A percentile compares a stretch with the other conserved stretches of the same genome.
These are phyloP conservation scores for Plectosphaerella sp. DNA, from an alignment of 2,329 filamentous ascomycete genomes.

Conservation along the genomic window DNA sequence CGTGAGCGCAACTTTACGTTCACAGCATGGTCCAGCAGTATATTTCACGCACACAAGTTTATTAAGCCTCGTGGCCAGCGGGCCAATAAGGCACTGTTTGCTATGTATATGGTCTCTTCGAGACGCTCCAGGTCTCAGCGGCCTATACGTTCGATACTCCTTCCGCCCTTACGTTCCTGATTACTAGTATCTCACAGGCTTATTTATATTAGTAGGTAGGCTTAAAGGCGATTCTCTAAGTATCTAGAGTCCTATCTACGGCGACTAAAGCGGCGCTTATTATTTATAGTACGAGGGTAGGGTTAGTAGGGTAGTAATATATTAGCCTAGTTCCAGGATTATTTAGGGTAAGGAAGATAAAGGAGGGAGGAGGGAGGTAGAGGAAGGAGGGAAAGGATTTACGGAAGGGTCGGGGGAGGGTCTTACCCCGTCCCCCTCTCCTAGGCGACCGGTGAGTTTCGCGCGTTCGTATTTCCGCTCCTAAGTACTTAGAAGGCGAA, in stretches of 20 bases:
- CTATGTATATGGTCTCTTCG: too few relatives aligned
- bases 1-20: too few relatives aligned
- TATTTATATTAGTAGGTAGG: constrained; percentile 7
- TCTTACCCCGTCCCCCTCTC: not conserved
- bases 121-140: not conserved
- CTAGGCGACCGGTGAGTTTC: not conserved
- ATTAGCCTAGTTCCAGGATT: too few relatives aligned
- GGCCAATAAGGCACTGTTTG: too few relatives aligned
- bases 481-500: not conserved
- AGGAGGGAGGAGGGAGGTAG: not conserved
- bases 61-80: not conserved
- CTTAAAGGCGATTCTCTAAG: constrained; percentile 13
- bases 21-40: too few relatives aligned
- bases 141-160: not conserved
- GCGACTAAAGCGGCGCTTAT: too few relatives aligned
- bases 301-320: too few relatives aligned
- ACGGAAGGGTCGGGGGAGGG: not conserved
- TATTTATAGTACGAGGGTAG: too few relatives aligned
- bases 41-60: too few relatives aligned
- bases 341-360: not conserved
- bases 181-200: not conserved
- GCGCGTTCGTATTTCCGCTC: not conserved
- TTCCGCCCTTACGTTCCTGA: not conserved
- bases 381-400: not conserved
- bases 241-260: constrained; percentile 12